A percentile compares a stretch with the other conserved stretches of the same genome.
phyloP scores from a whole-genome alignment of 1,284 basidiomycete genomes.

The Lignosus rhinocerotis region DNA sequence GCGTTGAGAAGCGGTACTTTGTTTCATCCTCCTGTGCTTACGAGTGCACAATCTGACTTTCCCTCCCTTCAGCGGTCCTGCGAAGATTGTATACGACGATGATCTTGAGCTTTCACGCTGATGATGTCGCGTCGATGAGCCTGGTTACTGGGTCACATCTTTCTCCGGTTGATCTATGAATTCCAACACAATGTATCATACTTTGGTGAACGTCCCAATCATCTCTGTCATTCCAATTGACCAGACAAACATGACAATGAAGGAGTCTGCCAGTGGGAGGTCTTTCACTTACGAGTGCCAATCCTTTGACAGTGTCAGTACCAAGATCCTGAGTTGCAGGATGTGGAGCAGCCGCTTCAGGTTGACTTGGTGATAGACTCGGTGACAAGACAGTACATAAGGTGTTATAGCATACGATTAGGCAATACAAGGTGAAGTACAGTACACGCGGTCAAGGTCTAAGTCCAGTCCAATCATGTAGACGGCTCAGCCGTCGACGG shows the following conservation, averaged over 20 bases:
- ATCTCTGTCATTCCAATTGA: no score
- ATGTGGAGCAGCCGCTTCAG: no score
- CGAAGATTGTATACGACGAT: constrained; percentile 20
- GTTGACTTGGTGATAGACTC: no score
- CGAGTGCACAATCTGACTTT: neutral
- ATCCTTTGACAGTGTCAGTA: no score
- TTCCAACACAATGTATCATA: no score
- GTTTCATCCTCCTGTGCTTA: neutral
- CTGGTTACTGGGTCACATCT: no score
- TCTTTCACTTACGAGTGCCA: no score
- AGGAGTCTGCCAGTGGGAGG: no score
- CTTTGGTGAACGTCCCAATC: no score
- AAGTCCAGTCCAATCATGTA: neutral
- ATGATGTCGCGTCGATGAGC: neutral
- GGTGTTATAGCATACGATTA: constrained; percentile 2
- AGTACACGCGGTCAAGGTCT: neutral
- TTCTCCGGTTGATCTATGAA: no score
- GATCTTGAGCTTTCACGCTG: constrained; percentile 6
- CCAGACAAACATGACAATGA: no score
- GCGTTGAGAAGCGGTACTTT: constrained; percentile 22
- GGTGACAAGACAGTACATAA: neutral
- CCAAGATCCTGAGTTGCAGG: no score
- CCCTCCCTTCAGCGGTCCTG: constrained; percentile 9
- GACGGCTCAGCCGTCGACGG: constrained; percentile 14
- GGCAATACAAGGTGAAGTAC: neutral